Conservation (phyloP, 768 basidiomycete species). For the Pleurotus platypus region DNA sequence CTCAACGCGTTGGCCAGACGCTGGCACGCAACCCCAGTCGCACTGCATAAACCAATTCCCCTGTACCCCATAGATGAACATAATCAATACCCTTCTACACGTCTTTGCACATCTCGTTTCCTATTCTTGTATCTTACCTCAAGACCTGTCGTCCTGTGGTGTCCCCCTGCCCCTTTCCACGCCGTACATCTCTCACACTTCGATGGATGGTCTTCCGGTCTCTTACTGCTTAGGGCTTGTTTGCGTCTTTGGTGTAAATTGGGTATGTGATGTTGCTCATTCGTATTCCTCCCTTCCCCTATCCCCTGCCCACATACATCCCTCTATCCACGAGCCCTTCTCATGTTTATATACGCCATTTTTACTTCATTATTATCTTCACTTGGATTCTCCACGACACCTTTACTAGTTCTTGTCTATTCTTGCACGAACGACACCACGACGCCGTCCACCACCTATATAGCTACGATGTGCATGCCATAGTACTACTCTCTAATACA, state of each 20-base stretch:
- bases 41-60: constrained; percentile 29
- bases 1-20: constrained; percentile 69
- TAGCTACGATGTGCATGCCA: constrained; percentile 6
- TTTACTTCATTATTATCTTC: constrained; percentile 5
- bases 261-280: background rate
- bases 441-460: background rate
- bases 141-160: background rate
- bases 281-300: background rate
- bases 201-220: background rate
- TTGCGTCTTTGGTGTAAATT: background rate
- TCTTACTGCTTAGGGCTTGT: background rate
- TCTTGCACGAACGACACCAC: background rate
- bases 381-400: background rate
- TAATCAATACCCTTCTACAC: constrained; percentile 8
- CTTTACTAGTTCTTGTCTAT: background rate
- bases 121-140: background rate
- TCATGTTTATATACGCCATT: constrained; percentile 4
- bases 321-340: background rate
- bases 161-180: background rate
- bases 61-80: constrained; percentile 6
- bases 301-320: background rate
- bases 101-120: background rate
- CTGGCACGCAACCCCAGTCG: constrained; percentile 76
- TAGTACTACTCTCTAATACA: constrained; percentile 4
- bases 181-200: background rate